A percentile compares a stretch with the other conserved stretches of the same genome.
phyloP scores from a whole-genome alignment of 2,329 filamentous ascomycete species.

The Penicillium paneum region DNA sequence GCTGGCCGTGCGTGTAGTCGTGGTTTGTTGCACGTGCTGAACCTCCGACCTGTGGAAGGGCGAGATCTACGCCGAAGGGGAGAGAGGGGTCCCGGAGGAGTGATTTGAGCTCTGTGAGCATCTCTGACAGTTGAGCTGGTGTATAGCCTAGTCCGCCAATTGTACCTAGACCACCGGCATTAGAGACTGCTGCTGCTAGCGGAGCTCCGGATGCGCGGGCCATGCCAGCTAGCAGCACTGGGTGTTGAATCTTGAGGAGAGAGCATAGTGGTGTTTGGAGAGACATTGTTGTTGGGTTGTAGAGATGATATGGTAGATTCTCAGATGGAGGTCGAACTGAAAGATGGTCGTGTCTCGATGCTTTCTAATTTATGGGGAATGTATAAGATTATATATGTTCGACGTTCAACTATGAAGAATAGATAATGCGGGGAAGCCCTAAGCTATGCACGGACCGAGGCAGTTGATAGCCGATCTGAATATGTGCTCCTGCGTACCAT shows the following conservation, averaged over 20 bases:
- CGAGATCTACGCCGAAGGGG: conserved; percentile 88
- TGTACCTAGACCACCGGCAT: conserved; percentile 74
- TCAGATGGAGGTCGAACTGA: neutral
- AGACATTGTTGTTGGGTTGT: conserved; percentile 34
- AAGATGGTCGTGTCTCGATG: neutral
- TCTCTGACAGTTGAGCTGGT: conserved; percentile 69
- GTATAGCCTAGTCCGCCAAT: conserved; percentile 66
- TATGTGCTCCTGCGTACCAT: too few relatives aligned
- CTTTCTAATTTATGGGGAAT: neutral
- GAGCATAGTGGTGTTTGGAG: conserved; percentile 74
- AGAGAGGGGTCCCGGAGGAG: conserved; percentile 64
- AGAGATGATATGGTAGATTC: neutral
- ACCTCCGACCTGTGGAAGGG: conserved; percentile 83
- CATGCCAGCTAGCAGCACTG: conserved; percentile 92
- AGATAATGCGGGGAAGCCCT: neutral
- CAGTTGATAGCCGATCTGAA: conserved; percentile 5
- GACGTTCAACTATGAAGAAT: neutral
- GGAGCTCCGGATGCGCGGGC: conserved; percentile 74
- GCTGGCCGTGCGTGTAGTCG: conserved; percentile 86
- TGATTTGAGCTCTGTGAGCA: conserved; percentile 82
- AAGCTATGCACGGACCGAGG: conserved; percentile 18
- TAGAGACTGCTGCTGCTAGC: conserved; percentile 82
- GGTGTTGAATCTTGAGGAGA: conserved; percentile 80
- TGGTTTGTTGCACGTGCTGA: conserved; percentile 85
- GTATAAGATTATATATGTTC: neutral